A percentile compares a stretch with the other conserved stretches of the same genome.
Conservation (phyloP, 2,329 filamentous ascomycete species). For the Cordyceps militaris region DNA sequence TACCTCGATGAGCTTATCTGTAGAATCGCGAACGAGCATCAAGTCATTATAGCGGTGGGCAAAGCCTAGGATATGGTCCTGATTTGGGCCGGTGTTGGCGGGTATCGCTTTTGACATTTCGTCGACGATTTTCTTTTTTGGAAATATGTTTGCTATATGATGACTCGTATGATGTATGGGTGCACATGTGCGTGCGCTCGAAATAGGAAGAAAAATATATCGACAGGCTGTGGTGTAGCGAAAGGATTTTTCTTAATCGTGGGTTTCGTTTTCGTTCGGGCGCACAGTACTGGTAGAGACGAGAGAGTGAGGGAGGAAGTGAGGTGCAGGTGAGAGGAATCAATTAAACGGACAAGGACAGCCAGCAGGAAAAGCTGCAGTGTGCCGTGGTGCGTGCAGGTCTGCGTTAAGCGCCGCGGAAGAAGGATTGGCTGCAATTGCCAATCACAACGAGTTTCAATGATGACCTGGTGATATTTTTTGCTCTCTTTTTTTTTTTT, state of each 20-base stretch:
- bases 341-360: background rate
- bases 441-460: background rate
- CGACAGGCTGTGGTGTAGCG: background rate
- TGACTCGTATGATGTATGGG: background rate
- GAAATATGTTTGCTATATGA: background rate
- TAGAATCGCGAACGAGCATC: constrained; percentile 7
- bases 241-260: background rate
- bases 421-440: background rate
- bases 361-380: background rate
- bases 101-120: constrained; percentile 1
- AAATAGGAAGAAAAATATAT: background rate
- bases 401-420: background rate
- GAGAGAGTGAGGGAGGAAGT: background rate
- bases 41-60: constrained; percentile 13
- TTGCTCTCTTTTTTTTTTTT: background rate
- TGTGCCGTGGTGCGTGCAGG: background rate
- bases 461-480: background rate
- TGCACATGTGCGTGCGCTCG: background rate
- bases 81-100: background rate
- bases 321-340: background rate
- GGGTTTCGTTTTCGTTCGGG: background rate
- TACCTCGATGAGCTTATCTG: constrained; percentile 12
- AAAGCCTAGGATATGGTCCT: constrained; percentile 6
- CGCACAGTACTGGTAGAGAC: background rate
- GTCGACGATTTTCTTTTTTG: background rate